Percentiles rank a stretch among this genome's conserved stretches.
Evolutionary conservation across 305 asterid genomes (phyloP).

Genomic region (Coffea humblotiana): DNA sequence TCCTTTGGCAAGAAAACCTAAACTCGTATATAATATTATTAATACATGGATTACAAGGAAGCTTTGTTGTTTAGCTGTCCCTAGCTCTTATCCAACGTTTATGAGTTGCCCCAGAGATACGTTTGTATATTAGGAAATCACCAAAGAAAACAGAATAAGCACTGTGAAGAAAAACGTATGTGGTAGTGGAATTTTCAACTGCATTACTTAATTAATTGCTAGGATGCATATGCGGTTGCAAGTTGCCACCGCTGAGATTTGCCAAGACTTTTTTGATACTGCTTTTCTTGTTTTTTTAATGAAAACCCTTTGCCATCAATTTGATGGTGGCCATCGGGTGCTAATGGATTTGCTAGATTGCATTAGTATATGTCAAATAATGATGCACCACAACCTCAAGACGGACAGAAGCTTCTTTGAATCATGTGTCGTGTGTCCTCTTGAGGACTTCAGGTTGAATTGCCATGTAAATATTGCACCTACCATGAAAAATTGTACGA

Average conservation of each 20-base stretch:
- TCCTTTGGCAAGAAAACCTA: neutral
- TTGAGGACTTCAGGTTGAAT: neutral
- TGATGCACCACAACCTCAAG: constrained; percentile 22
- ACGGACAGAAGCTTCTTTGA: neutral
- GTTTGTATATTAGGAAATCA: constrained; percentile 42
- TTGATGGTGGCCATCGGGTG: constrained; percentile 25
- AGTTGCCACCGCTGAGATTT: constrained; percentile 55
- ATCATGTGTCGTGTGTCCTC: constrained; percentile 8
- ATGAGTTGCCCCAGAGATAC: constrained; percentile 23
- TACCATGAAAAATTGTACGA: neutral
- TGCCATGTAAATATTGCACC: neutral
- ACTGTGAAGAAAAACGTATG: constrained; percentile 10
- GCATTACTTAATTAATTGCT: constrained; percentile 1
- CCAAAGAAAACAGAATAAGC: constrained; percentile 33
- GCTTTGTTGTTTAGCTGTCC: constrained; percentile 16
- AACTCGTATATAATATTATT: neutral
- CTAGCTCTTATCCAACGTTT: constrained; percentile 30
- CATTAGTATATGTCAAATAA: constrained; percentile 16
- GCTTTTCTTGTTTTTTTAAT: constrained; percentile 10
- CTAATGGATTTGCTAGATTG: constrained; percentile 16
- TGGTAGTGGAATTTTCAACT: constrained; percentile 31
- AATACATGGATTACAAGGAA: constrained; percentile 29
- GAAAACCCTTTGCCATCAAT: neutral
- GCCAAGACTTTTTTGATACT: constrained; percentile 39
- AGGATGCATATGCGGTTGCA: constrained; percentile 44